Conservation (phyloP, 2,329 filamentous ascomycete genomes). For the Exserohilum rostratum region DNA sequence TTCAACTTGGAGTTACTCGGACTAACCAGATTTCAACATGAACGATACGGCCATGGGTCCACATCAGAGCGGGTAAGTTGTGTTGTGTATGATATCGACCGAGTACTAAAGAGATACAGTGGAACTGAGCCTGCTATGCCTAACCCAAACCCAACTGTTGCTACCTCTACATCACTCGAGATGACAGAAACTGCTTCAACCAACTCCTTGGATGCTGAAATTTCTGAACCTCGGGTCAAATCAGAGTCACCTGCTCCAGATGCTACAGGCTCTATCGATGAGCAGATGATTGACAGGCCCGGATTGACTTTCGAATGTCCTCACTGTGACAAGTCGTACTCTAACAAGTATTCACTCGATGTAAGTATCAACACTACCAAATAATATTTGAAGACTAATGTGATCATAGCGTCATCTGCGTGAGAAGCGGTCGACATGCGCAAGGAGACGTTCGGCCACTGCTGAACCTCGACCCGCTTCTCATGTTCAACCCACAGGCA, state of each 20-base stretch:
- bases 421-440: constrained; percentile 4
- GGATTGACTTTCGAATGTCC: neutral
- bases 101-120: constrained; percentile 1
- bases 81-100: neutral
- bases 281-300: neutral
- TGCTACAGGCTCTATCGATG: neutral
- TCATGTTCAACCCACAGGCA: constrained; percentile 16
- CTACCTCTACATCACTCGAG: neutral
- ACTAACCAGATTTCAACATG: neutral
- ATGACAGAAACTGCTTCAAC: neutral
- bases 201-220: neutral
- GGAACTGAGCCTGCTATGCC: neutral
- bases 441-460: neutral
- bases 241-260: neutral
- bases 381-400: neutral
- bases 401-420: constrained; percentile 8
- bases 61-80: neutral
- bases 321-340: constrained; percentile 11
- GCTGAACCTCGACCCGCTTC: neutral
- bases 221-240: neutral
- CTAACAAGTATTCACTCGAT: neutral
- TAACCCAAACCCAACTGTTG: no score
- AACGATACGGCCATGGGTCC: neutral
- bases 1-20: no score
- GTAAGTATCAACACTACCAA: neutral